Base-by-base conservation (phyloP, 805 yeast species). In the Spathaspora girioi region DNA sequence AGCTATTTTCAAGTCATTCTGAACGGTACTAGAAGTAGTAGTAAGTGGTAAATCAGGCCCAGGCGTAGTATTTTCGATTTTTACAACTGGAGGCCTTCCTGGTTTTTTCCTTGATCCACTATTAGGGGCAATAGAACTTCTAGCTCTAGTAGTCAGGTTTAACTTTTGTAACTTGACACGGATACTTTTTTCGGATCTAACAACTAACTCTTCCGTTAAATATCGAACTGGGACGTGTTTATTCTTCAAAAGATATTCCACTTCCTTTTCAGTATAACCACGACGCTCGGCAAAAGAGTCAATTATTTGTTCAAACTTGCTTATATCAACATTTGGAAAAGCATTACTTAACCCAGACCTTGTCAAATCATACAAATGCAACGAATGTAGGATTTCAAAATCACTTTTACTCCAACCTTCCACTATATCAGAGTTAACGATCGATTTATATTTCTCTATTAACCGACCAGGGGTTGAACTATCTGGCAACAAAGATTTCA, bases 221-320 rank as follows among this genome's bases (percentile, higher is more conserved):
- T 18, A 32, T 17, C 17, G 26, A 17, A 38, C n/a, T 11, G 23
- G 45, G 4, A 2, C 19, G 6, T 27, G 14, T n/a, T 19, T 11
- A 18, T 51, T 54, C 53, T 38, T 55, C 45, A n/a, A 55, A 46
- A 18, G 53, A 54, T 17, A 57, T 42, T 10, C 58, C 51, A 20
- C 45, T 14, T 47, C 46, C 14, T 9, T n/a, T n/a, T 20, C 31
- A 27, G 56, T 55, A 10, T 58, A 51, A 3, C 54, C 54, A 7
- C 57, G 43, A 48, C 55, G 57, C 2, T 53, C 54, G 15, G 23
- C 38, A 17, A 54, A 40, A 11, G 18, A 5, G 7, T 20, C 45
- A 12, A 19, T 17, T 9, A 50, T 43, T 7, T n/a, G 5, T 14
- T 3, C 9, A 15, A 17, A 35, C 19, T 46, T 38, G 3, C 35